Evolutionary conservation across 2,329 filamentous ascomycete species (phyloP).

Genomic region (Penicillium sp.): DNA sequence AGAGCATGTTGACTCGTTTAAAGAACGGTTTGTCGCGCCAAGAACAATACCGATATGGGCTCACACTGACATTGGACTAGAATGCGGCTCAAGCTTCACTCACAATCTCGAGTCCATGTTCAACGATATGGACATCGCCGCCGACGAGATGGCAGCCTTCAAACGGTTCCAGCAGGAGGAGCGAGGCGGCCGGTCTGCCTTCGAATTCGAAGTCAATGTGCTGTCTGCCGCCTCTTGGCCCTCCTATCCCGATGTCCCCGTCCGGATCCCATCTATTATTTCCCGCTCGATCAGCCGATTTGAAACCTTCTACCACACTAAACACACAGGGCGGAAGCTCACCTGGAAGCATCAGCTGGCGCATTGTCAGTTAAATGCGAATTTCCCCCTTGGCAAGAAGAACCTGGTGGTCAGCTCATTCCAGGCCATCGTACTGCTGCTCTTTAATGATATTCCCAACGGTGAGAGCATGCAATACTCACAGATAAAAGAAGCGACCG

Average conservation of each 20-base stretch:
- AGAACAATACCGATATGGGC: not conserved
- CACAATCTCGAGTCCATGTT: conserved; percentile 99
- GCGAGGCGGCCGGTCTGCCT: conserved; percentile 65
- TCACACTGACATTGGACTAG: conserved; percentile 37
- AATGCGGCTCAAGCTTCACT: conserved; percentile 91
- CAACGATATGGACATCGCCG: conserved; percentile 90
- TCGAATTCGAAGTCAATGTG: conserved; percentile 65
- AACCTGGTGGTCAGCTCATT: conserved; percentile 88
- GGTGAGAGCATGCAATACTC: conserved; percentile 67
- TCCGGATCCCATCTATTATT: conserved; percentile 73
- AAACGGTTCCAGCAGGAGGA: conserved; percentile 60
- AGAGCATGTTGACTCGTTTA: conserved; percentile 88
- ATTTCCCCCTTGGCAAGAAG: conserved; percentile 74
- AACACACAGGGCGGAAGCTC: conserved; percentile 81
- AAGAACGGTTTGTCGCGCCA: conserved; percentile 58
- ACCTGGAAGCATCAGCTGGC: conserved; percentile 92
- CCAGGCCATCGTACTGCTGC: conserved; percentile 82
- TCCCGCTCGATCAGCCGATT: conserved; percentile 74
- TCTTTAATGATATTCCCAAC: conserved; percentile 72
- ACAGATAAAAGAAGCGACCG: conserved; percentile 70
- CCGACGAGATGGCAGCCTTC: conserved; percentile 90
- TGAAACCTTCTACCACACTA: conserved; percentile 78
- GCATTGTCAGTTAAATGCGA: conserved; percentile 79
- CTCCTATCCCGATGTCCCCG: conserved; percentile 71
- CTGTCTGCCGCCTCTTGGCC: conserved; percentile 93